A percentile compares a stretch with the other conserved stretches of the same genome.
Evolutionary conservation across 352 stramenopile species (phyloP).

Genomic region (Phytophthora ramorum): DNA sequence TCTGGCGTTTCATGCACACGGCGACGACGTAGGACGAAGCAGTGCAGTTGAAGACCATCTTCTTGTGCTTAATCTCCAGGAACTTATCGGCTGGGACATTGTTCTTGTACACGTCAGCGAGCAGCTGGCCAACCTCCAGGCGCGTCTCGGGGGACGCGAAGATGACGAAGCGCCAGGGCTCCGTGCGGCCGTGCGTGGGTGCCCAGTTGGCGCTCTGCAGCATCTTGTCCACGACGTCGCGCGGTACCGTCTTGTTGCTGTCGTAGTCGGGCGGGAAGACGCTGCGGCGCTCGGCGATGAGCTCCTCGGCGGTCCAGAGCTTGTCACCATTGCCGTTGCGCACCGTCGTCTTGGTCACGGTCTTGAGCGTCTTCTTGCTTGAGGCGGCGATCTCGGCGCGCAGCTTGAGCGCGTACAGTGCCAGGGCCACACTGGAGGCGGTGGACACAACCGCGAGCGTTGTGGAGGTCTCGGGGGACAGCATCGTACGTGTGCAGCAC

Average conservation of each 20-base stretch:
- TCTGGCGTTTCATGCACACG: constrained; percentile 89
- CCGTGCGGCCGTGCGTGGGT: constrained; percentile 79
- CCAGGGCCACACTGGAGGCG: constrained; percentile 41
- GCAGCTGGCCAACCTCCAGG: constrained; percentile 63
- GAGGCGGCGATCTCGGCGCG: constrained; percentile 25
- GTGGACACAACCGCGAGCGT: constrained; percentile 37
- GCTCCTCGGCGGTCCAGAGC: constrained; percentile 73
- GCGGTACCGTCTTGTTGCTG: constrained; percentile 51
- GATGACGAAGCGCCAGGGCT: constrained; percentile 87
- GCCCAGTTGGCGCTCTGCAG: constrained; percentile 84
- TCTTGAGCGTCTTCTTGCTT: constrained; percentile 32
- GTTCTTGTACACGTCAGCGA: constrained; percentile 77
- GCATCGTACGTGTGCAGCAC: constrained; percentile 21
- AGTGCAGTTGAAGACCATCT: constrained; percentile 77
- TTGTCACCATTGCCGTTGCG: constrained; percentile 37
- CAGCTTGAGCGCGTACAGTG: constrained; percentile 50
- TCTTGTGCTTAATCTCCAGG: constrained; percentile 81
- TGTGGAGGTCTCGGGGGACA: constrained; percentile 26
- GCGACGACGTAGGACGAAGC: constrained; percentile 80
- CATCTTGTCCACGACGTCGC: constrained; percentile 77
- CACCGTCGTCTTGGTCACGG: constrained; percentile 30
- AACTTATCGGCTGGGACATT: constrained; percentile 71
- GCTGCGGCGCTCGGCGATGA: constrained; percentile 80
- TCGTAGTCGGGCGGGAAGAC: constrained; percentile 83
- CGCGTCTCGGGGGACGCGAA: constrained; percentile 65